phyloP scores from a whole-genome alignment of 495 filamentous ascomycete genomes.

The Neurospora tetrasperma region DNA sequence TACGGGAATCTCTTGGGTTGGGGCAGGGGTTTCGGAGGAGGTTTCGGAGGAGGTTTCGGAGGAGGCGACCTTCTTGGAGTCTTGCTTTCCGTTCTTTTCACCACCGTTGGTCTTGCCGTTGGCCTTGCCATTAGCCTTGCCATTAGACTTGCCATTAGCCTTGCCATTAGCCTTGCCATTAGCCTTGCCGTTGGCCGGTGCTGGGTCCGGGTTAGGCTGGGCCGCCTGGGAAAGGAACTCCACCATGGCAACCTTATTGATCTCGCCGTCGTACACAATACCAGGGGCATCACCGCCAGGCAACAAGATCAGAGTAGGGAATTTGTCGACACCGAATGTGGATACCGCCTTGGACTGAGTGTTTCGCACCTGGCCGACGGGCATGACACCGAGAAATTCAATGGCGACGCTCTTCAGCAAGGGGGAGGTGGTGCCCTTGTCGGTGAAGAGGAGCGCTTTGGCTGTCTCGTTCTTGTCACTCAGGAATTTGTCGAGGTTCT shows the following conservation, averaged over 20 bases:
- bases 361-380: conserved; percentile 74
- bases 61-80: conserved; percentile 39
- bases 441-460: conserved; percentile 89
- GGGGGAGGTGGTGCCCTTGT: conserved; percentile 80
- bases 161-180: no score
- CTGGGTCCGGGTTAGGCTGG: conserved; percentile 58
- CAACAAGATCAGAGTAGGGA: conserved; percentile 72
- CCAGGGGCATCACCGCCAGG: conserved; percentile 61
- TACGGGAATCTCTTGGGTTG: conserved; percentile 32
- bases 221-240: conserved; percentile 74
- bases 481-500: conserved; percentile 69
- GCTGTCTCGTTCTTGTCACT: conserved; percentile 58
- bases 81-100: conserved; percentile 32
- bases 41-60: conserved; percentile 18
- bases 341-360: conserved; percentile 66
- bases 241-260: conserved; percentile 76
- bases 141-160: conserved; percentile 21
- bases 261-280: conserved; percentile 68
- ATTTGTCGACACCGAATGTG: conserved; percentile 64
- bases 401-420: conserved; percentile 78
- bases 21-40: conserved; percentile 25
- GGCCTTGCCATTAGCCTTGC: conserved; percentile 16
- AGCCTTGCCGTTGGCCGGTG: conserved; percentile 31
- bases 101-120: background rate
- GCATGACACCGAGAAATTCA: conserved; percentile 77